Evolutionary conservation across 2,329 filamentous ascomycete genomes (phyloP).

Genomic region (Emydomyces testavorans): DNA sequence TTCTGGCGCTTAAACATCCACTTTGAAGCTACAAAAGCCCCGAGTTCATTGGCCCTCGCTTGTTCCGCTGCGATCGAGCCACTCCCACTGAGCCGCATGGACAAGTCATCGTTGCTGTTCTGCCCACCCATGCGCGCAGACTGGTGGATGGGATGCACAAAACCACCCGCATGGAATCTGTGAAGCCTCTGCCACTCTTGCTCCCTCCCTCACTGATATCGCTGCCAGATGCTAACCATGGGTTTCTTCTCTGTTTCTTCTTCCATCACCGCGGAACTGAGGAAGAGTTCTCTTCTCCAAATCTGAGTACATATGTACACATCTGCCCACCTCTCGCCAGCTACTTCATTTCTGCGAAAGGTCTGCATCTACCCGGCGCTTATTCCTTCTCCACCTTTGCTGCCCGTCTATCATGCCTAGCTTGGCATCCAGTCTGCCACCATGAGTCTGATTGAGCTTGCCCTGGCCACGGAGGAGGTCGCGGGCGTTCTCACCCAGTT

Average conservation of each 20-base stretch:
- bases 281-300: background rate
- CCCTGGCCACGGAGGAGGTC: constrained; percentile 43
- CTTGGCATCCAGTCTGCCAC: background rate
- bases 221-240: background rate
- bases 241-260: background rate
- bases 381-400: background rate
- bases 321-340: too few species aligned
- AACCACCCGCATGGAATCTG: background rate
- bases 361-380: background rate
- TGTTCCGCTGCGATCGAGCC: background rate
- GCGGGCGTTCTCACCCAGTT: constrained; percentile 42
- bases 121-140: background rate
- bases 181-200: background rate
- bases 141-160: background rate
- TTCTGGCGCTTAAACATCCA: background rate
- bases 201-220: background rate
- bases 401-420: constrained; percentile 3
- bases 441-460: constrained; percentile 35
- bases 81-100: constrained; percentile 6
- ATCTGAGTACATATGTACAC: background rate
- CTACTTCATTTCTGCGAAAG: background rate
- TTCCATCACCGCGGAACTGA: background rate
- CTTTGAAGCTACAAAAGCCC: background rate
- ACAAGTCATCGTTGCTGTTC: constrained; percentile 11
- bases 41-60: background rate